Percentiles rank a stretch among this genome's conserved stretches.
Evolutionary conservation across 164 flowering plant genomes (phyloP).

Genomic region (Piper longum): DNA sequence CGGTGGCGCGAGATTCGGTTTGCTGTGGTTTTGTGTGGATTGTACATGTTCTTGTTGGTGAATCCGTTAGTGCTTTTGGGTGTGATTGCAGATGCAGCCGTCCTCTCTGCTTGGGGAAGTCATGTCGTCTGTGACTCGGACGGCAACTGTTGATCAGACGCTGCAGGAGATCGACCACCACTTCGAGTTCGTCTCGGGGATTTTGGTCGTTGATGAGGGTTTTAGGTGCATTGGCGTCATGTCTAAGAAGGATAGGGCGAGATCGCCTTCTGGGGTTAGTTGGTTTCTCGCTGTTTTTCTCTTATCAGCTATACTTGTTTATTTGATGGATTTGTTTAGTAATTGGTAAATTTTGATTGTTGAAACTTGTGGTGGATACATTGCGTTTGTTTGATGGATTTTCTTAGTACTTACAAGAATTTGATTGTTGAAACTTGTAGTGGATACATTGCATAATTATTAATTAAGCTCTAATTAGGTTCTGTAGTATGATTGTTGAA

Average conservation of each 20-base stretch:
- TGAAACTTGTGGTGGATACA: not conserved
- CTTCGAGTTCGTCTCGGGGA: slow-evolving; percentile 19
- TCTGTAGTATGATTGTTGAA: too few relatives aligned
- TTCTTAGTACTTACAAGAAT: too few relatives aligned
- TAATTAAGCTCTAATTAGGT: too few relatives aligned
- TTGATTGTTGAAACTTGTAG: too few relatives aligned
- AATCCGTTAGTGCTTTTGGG: not conserved
- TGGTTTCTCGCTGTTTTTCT: not conserved
- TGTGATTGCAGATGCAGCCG: slow-evolving; percentile 14
- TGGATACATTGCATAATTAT: too few relatives aligned
- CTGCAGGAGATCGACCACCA: slow-evolving; percentile 17
- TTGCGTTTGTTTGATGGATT: too few relatives aligned
- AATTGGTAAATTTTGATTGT: too few relatives aligned
- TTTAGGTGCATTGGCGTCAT: slow-evolving; percentile 13
- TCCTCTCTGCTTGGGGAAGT: slow-evolving; percentile 17
- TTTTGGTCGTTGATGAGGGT: slow-evolving; percentile 11
- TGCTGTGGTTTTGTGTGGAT: not conserved
- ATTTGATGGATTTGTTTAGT: not conserved
- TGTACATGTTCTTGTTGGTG: not conserved
- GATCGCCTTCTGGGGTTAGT: slow-evolving; percentile 13
- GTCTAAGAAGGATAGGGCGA: slow-evolving; percentile 12
- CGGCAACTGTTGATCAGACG: slow-evolving; percentile 17
- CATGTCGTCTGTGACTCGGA: slow-evolving; percentile 14
- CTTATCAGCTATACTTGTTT: not conserved
- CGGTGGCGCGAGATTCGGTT: not conserved